Evolutionary conservation across 768 basidiomycete genomes (phyloP), one percentile per base, ranked within the genome.

Genomic region (Asterophora lycoperdoides): DNA sequence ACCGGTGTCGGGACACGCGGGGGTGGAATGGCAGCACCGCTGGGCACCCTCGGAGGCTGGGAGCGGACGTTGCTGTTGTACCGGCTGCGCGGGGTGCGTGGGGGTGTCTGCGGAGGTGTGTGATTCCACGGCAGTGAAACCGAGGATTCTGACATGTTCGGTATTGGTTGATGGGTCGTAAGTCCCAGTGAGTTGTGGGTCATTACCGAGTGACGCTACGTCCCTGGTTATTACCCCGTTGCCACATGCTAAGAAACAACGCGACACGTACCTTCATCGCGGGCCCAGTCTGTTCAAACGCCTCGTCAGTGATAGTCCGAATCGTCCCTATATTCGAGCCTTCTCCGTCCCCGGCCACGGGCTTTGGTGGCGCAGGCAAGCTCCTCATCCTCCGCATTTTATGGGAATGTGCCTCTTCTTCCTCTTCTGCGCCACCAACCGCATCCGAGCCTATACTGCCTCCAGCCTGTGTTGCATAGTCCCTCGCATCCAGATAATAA

Each of bases 401-500:
- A 37, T 14, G 18, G 19, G 37, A 39, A 2, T 54, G 42, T 17
- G 11, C 44, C 49, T 55, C 51, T 5, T 26, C 45, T 29, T 7
- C 18, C 4, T 14, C 48, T 1, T 49, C 38, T 11, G 43, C 42
- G 49, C 41, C 33, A 46, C 38, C 39, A 47, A 30, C 41, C 11
- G 56, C 60, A 9, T 55, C 60, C 23, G 23, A 23, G 46, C 36
- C 41, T 9, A 55, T 59, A 9, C 56, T 61, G 14, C 64, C 60
- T n/a, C 41, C 58, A 13, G 58, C 64, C 33, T 17, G 55, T 10
- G 20, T 49, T 23, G 56, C 60, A 56, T 67, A 70, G 15, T 70
- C 69, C 18, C 64, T 64, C 4, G 68, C 60, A 42, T 64, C 67
- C 49, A 75, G 59, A 57, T 70, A 77, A 60, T 75, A 76, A 26